A percentile compares a stretch with the other conserved stretches of the same genome.
Conservation (phyloP, 352 stramenopile species). For the Globisporangium takayamanum region DNA sequence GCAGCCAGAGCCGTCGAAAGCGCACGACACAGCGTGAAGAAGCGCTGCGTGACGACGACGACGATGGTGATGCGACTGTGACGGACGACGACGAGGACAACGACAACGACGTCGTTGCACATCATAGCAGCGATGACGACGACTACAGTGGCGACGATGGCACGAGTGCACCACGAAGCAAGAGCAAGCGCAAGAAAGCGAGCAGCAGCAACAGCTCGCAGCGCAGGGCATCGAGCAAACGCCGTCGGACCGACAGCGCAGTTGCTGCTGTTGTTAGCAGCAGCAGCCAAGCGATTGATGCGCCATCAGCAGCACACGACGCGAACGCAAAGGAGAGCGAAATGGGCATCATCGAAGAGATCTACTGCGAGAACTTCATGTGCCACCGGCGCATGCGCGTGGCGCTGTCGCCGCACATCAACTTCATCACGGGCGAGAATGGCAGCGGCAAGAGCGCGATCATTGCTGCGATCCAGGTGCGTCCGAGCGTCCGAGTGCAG, state of each 20-base stretch:
- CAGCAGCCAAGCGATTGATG: not conserved
- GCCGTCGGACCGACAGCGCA: slow-evolving; percentile 3
- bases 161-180: slow-evolving; percentile 1
- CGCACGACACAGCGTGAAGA: slow-evolving; percentile 2
- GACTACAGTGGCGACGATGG: not conserved
- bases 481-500: slow-evolving; percentile 17
- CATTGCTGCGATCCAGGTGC: slow-evolving; percentile 94
- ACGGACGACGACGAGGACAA: slow-evolving; percentile 20
- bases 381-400: slow-evolving; percentile 93
- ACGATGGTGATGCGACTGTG: slow-evolving; percentile 8
- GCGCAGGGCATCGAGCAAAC: not conserved
- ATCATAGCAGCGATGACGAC: slow-evolving; percentile 15
- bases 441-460: slow-evolving; percentile 96
- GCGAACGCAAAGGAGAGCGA: slow-evolving; percentile 48
- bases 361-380: slow-evolving; percentile 99
- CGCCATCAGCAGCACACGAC: slow-evolving; percentile 9
- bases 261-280: not conserved
- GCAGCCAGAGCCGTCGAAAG: slow-evolving; percentile 3
- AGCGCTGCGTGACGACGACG: slow-evolving; percentile 28
- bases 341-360: slow-evolving; percentile 92
- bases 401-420: slow-evolving; percentile 73
- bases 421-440: slow-evolving; percentile 90
- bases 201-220: not conserved
- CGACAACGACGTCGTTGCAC: slow-evolving; percentile 6
- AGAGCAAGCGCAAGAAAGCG: slow-evolving; percentile 2